These are phyloP conservation scores for Terfezia claveryi DNA, from an alignment of 495 filamentous ascomycete species.

Conservation along the genomic window DNA sequence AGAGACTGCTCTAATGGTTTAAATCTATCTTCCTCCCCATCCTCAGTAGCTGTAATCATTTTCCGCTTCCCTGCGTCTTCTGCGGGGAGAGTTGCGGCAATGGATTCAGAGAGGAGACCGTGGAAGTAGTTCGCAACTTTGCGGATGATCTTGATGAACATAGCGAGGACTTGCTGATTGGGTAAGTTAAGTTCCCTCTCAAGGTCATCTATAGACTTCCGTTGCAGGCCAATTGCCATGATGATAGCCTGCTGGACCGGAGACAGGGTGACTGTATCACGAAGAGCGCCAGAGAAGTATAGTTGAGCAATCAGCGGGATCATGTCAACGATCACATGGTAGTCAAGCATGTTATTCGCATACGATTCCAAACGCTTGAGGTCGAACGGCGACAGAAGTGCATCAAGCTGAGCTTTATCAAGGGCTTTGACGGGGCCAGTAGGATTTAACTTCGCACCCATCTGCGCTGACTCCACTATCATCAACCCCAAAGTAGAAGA, in stretches of 20 bases:
- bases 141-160: conserved; percentile 88
- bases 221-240: conserved; percentile 69
- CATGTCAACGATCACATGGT: conserved; percentile 91
- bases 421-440: conserved; percentile 31
- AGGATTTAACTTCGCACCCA: conserved; percentile 41
- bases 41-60: conserved; percentile 33
- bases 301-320: conserved; percentile 57
- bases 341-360: conserved; percentile 88
- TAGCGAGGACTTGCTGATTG: conserved; percentile 64
- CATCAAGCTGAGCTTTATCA: conserved; percentile 50
- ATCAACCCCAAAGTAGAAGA: conserved; percentile 59
- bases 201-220: conserved; percentile 60
- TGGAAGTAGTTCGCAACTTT: conserved; percentile 65
- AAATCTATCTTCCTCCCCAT: conserved; percentile 40
- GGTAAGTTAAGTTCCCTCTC: conserved; percentile 59
- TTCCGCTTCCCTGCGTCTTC: conserved; percentile 32
- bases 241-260: conserved; percentile 68
- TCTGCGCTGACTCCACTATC: conserved; percentile 65
- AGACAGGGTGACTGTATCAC: conserved; percentile 35
- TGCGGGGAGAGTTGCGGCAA: conserved; percentile 46
- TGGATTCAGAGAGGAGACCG: conserved; percentile 46
- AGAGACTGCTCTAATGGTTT: conserved; percentile 46
- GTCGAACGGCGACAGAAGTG: conserved; percentile 66
- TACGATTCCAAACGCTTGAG: conserved; percentile 86
- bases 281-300: conserved; percentile 58